Evolutionary conservation across 805 yeast species (phyloP).

Genomic region (Suhomyces kilbournensis): DNA sequence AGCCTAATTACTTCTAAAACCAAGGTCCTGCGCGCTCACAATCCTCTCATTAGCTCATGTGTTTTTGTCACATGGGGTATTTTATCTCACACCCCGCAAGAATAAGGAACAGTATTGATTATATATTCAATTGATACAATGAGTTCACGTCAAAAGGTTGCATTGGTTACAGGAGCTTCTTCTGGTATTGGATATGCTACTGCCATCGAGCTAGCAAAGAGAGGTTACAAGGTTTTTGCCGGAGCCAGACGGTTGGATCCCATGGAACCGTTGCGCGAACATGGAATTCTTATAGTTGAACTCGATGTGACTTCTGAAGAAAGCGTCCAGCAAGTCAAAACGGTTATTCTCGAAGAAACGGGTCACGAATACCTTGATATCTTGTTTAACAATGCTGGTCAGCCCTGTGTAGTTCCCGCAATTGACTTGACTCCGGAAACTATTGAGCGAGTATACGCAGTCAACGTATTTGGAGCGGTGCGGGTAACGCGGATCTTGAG

Average conservation of each 20-base stretch:
- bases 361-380: slow-evolving; percentile 48
- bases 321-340: slow-evolving; percentile 44
- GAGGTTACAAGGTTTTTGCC: slow-evolving; percentile 64
- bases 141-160: slow-evolving; percentile 30
- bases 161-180: slow-evolving; percentile 57
- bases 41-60: too few relatives aligned
- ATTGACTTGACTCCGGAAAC: slow-evolving; percentile 59
- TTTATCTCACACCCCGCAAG: too few relatives aligned
- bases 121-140: slow-evolving; percentile 6
- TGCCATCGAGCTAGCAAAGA: slow-evolving; percentile 46
- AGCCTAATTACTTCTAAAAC: too few relatives aligned
- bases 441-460: slow-evolving; percentile 51
- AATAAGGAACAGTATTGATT: too few relatives aligned
- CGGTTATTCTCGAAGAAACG: slow-evolving; percentile 38
- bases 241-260: slow-evolving; percentile 67
- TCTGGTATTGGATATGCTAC: slow-evolving; percentile 55
- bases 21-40: too few relatives aligned
- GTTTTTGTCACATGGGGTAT: too few relatives aligned
- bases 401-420: slow-evolving; percentile 69
- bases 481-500: slow-evolving; percentile 58
- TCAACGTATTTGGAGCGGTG: slow-evolving; percentile 70
- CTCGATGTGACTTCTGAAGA: slow-evolving; percentile 58
- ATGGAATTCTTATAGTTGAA: slow-evolving; percentile 44
- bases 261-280: slow-evolving; percentile 50
- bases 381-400: slow-evolving; percentile 75